Evolutionary conservation across 2,329 filamentous ascomycete species (phyloP), one percentile per base, ranked within the genome.

Genomic region (Sclerotinia sclerotiorum): DNA sequence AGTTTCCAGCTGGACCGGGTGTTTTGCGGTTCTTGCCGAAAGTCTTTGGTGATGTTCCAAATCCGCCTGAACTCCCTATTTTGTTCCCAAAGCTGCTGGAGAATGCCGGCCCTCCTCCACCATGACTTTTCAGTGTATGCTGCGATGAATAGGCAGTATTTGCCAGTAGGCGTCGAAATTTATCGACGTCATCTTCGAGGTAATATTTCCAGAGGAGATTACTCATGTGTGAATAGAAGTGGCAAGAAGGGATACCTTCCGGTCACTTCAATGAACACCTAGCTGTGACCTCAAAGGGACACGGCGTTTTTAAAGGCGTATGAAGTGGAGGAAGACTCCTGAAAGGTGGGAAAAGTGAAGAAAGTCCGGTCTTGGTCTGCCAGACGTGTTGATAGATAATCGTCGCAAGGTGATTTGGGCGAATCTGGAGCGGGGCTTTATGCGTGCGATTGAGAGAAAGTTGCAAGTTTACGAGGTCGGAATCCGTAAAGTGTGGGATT

Each of bases 131-230:
- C 76, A 84, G 80, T 69, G 82, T 78, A 69, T 82, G 77, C 74
- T 87, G 86, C 71, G 83, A 74, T 76, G 76, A 76, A 74, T 84
- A 85, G 78, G 85, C 84, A 81, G 90, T 85, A 79, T 87, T 88
- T 78, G 89, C 89, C 86, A 99, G 86, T 78, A 96, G 87, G 83
- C 90, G 90, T 83, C 91, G 90, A 86, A 99, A 98, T 79, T 84
- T 88, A 80, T 97, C 94, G 88, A 97, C 91, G 88, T 99, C 93
- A 86, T 97, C 92, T 88, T 97, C 91, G 84, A 96, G 90, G 80
- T 94, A 98, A 80, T 88, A 92, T 86, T 93, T 94, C 94, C 94
- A 97, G 80, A 99, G 88, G 87, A 91, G 87, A 84, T 93, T 90
- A 90, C 92, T 98, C 94, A 98, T 95, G 88, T 88, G 88, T 82